Percentiles rank a stretch among this genome's conserved stretches.
These are phyloP conservation scores for Lathyrus tuberosus DNA, from an alignment of 306 rosid species.

Conservation along the genomic window DNA sequence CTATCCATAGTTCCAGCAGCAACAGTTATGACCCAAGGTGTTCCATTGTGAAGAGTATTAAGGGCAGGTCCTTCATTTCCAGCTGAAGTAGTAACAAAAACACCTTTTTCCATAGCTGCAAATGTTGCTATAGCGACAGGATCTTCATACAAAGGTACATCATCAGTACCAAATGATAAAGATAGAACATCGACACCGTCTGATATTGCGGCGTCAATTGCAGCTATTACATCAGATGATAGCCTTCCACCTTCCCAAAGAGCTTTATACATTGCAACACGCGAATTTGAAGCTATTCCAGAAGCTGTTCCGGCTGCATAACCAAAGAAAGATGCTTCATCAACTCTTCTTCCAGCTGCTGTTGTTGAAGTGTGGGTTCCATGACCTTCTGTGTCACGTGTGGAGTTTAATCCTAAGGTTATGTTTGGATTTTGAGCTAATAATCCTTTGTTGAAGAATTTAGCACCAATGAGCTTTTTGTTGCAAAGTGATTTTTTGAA, in stretches of 20 bases:
- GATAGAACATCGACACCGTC: constrained; percentile 42
- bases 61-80: constrained; percentile 61
- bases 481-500: constrained; percentile 66
- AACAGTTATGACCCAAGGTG: constrained; percentile 77
- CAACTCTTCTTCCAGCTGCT: constrained; percentile 58
- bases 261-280: background rate
- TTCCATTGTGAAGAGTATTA: constrained; percentile 66
- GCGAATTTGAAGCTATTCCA: background rate
- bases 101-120: constrained; percentile 61
- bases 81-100: constrained; percentile 70
- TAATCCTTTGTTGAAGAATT: constrained; percentile 68
- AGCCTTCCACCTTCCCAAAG: background rate
- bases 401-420: constrained; percentile 48
- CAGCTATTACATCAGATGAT: background rate
- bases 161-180: constrained; percentile 58
- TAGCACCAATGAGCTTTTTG: constrained; percentile 82
- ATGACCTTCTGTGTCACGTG: constrained; percentile 71
- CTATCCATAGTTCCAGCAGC: constrained; percentile 73
- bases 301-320: background rate
- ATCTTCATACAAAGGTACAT: constrained; percentile 50
- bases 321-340: constrained; percentile 31
- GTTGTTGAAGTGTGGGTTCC: constrained; percentile 85
- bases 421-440: constrained; percentile 43
- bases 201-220: background rate
- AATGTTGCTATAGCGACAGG: constrained; percentile 79